A percentile compares a stretch with the other conserved stretches of the same genome.
phyloP scores from a whole-genome alignment of 345 rosid species.

The Citrus inodora region DNA sequence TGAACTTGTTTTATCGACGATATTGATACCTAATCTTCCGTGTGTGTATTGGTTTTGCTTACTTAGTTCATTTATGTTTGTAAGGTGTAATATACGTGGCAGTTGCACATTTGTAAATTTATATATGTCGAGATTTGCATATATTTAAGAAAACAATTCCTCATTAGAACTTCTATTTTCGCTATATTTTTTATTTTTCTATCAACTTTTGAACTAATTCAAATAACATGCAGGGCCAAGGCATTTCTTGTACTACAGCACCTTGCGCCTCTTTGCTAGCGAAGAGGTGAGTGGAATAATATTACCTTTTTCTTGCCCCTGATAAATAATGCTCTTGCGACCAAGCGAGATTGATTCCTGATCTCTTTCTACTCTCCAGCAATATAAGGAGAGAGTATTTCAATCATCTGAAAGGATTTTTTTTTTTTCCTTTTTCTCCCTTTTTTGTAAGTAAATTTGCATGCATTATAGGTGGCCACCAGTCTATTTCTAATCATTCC shows the following conservation, averaged over 20 bases:
- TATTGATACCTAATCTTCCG: background rate
- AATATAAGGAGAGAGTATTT: background rate
- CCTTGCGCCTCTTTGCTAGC: slow-evolving; percentile 52
- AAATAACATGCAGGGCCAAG: slow-evolving; percentile 61
- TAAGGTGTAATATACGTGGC: background rate
- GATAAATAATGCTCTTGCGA: background rate
- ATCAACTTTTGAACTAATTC: background rate
- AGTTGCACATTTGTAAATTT: background rate
- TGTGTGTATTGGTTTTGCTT: background rate
- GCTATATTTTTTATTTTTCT: background rate
- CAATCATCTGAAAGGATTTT: background rate
- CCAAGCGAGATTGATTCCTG: background rate
- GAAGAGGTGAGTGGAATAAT: slow-evolving; percentile 60
- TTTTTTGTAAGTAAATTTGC: background rate
- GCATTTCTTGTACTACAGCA: slow-evolving; percentile 63
- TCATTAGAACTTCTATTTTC: background rate
- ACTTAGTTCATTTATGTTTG: background rate
- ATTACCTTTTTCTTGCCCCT: background rate
- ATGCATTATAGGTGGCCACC: background rate
- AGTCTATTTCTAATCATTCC: background rate
- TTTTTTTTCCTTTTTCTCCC: background rate
- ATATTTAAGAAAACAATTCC: background rate
- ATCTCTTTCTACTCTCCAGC: background rate
- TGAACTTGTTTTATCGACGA: background rate
- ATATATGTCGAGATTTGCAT: background rate